phyloP scores from a whole-genome alignment of 2,329 filamentous ascomycete species.

The Karstenula rhodostoma region DNA sequence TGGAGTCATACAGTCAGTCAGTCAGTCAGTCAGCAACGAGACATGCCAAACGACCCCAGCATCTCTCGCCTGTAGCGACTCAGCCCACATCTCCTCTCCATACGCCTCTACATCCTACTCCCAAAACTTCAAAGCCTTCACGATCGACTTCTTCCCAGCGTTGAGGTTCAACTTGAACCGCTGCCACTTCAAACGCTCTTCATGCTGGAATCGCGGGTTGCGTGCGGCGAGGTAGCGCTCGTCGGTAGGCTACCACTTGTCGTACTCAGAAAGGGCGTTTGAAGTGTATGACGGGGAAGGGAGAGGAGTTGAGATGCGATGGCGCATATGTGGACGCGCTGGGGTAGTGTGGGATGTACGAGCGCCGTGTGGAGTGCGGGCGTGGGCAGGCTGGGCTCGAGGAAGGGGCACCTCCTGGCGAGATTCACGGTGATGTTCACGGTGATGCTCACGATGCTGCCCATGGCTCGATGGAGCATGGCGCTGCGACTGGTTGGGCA shows the following conservation, averaged over 20 bases:
- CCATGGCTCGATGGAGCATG: background rate
- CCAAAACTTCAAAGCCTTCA: background rate
- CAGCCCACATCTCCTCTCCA: too few species aligned
- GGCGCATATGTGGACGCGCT: background rate
- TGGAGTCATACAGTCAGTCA: too few species aligned
- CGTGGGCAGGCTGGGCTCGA: too few species aligned
- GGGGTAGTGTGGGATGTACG: background rate
- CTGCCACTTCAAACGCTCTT: background rate
- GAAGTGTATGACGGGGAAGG: background rate
- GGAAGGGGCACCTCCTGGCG: background rate
- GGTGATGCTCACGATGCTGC: background rate
- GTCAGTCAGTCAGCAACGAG: too few species aligned
- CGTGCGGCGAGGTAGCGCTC: background rate
- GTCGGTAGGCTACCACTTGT: background rate
- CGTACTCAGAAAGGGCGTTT: background rate
- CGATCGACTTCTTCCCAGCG: background rate
- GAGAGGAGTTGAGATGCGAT: background rate
- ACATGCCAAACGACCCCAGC: too few species aligned
- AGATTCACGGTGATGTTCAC: background rate
- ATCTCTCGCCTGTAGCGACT: too few species aligned
- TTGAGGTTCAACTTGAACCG: background rate
- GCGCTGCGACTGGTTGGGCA: background rate
- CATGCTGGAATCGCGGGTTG: background rate
- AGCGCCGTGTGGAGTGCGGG: background rate
- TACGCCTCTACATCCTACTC: too few species aligned